Percentiles rank a stretch among this genome's conserved stretches.
Evolutionary conservation across 768 basidiomycete genomes (phyloP).

Genomic region (Melanogaster broomeanus): DNA sequence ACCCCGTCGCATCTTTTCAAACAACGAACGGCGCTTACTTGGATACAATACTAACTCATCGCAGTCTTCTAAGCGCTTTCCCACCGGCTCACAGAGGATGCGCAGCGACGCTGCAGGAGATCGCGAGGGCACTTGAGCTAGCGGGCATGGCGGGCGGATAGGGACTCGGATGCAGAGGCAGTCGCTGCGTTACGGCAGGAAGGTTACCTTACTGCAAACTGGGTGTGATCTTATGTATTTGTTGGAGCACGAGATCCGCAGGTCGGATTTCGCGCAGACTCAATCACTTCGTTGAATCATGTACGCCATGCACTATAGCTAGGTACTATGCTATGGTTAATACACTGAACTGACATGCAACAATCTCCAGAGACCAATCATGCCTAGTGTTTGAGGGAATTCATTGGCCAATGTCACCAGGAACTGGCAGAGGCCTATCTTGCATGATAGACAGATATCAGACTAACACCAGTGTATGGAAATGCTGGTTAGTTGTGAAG

Average conservation of each 20-base stretch:
- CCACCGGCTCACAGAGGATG: constrained; percentile 67
- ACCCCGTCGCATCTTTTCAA: constrained; percentile 33
- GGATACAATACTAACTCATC: constrained; percentile 77
- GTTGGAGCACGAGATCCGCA: constrained; percentile 3
- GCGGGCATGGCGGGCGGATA: constrained; percentile 69
- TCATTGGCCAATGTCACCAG: too few species aligned
- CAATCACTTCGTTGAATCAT: neutral
- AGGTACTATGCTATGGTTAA: neutral
- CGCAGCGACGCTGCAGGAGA: constrained; percentile 61
- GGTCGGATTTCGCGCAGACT: constrained; percentile 5
- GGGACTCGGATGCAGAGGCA: constrained; percentile 71
- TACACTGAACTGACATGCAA: too few species aligned
- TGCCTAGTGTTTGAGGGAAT: too few species aligned
- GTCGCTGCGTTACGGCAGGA: constrained; percentile 70
- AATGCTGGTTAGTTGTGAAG: too few species aligned
- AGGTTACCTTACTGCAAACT: constrained; percentile 53
- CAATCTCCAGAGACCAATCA: too few species aligned
- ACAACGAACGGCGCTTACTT: constrained; percentile 77
- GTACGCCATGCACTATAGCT: too few species aligned
- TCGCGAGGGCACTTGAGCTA: constrained; percentile 65
- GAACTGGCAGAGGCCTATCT: too few species aligned
- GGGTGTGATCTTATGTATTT: constrained; percentile 14
- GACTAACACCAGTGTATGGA: too few species aligned
- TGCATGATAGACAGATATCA: too few species aligned
- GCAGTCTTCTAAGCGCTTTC: constrained; percentile 62